These are phyloP conservation scores for Apiospora koreana DNA, from an alignment of 2,329 filamentous ascomycete species.

Conservation along the genomic window DNA sequence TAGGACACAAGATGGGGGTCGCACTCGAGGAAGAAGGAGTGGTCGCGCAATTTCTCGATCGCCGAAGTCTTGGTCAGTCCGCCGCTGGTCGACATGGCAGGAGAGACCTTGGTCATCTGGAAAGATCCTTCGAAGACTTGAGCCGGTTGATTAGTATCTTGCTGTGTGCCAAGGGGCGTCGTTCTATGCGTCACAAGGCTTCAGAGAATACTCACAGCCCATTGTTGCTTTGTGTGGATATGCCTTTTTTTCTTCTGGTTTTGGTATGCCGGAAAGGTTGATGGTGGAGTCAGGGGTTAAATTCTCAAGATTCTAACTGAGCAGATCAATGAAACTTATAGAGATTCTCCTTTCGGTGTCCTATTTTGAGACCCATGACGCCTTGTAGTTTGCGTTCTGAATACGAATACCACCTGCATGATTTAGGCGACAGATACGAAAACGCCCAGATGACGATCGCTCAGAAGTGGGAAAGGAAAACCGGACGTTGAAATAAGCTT, in stretches of 20 bases:
- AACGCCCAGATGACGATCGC: not conserved
- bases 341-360: not conserved
- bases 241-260: not conserved
- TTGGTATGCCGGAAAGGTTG: not conserved
- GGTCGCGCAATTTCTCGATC: slow-evolving; percentile 2
- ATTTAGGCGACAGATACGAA: not conserved
- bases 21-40: not conserved
- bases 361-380: not conserved
- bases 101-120: not conserved
- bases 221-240: not conserved
- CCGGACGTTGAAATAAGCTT: not conserved
- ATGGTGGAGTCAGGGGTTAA: no score
- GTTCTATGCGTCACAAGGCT: no score
- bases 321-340: not conserved
- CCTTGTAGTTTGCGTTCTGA: not conserved
- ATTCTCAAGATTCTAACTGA: accelerated
- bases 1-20: not conserved
- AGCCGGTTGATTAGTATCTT: no score
- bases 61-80: not conserved
- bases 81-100: not conserved
- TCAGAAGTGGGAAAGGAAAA: not conserved
- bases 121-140: slow-evolving; percentile 9
- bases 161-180: no score
- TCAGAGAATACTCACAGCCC: not conserved
- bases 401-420: not conserved